phyloP scores from a whole-genome alignment of 2,329 filamentous ascomycete genomes.

The Arthroderma sp. region DNA sequence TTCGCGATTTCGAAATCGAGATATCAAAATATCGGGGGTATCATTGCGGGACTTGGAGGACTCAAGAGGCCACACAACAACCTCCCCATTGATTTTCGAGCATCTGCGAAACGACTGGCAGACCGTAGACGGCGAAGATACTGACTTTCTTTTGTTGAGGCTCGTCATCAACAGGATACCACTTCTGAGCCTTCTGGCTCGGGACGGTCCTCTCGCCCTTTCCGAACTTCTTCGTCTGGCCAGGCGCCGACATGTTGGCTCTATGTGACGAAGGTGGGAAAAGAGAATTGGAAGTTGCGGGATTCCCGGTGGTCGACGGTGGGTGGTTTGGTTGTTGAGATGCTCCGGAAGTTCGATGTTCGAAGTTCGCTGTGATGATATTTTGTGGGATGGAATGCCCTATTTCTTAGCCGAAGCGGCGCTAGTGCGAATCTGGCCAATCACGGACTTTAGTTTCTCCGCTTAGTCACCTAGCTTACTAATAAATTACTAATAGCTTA shows the following conservation, averaged over 20 bases:
- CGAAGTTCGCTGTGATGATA: conserved; percentile 22
- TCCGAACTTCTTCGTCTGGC: conserved; percentile 82
- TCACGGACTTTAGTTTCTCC: neutral
- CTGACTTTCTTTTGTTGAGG: conserved; percentile 86
- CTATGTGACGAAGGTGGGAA: conserved; percentile 30
- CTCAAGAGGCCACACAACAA: neutral
- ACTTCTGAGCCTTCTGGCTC: conserved; percentile 93
- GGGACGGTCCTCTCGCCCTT: conserved; percentile 84
- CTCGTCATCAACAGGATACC: conserved; percentile 95
- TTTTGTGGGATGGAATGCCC: conserved; percentile 36
- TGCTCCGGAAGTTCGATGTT: conserved; percentile 19
- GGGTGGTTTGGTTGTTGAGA: conserved; percentile 30
- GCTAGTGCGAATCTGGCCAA: conserved; percentile 26
- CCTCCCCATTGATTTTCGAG: neutral
- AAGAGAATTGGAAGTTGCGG: conserved; percentile 17
- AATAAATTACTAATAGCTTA: neutral
- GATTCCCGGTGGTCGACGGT: conserved; percentile 33
- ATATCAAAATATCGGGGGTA: neutral
- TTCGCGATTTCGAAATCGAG: neutral
- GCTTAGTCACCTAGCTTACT: neutral
- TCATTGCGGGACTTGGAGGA: neutral
- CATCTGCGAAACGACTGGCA: neutral
- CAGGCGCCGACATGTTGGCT: conserved; percentile 45
- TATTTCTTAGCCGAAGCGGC: conserved; percentile 30
- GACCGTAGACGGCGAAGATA: conserved; percentile 23